Percentiles rank a stretch among this genome's conserved stretches.
Evolutionary conservation across 139 green algal genomes (phyloP).

Genomic region (Micractinium conductrix): DNA sequence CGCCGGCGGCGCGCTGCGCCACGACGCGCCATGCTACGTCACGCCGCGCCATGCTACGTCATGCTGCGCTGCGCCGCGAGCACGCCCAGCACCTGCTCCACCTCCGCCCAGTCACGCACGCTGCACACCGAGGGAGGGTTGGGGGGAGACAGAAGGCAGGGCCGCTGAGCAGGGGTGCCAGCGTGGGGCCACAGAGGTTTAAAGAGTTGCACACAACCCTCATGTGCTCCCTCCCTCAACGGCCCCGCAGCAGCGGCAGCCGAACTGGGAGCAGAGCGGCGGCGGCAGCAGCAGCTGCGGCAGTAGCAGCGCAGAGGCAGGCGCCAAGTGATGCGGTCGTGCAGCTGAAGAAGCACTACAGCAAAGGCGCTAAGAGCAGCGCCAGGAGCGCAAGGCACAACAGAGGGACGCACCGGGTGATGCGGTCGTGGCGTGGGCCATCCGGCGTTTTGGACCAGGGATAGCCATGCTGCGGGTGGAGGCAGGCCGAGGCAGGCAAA

Average conservation of each 20-base stretch:
- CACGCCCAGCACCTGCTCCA: conserved; percentile 44
- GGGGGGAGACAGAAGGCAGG: background rate
- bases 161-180: background rate
- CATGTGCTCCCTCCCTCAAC: no score
- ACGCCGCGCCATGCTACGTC: background rate
- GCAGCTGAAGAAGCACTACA: no score
- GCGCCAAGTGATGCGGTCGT: no score
- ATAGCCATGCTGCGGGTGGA: conserved; percentile 79
- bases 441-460: conserved; percentile 87
- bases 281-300: no score
- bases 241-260: no score
- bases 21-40: background rate
- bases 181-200: no score
- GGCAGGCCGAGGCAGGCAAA: no score
- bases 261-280: no score
- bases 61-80: conserved; percentile 18
- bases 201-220: no score
- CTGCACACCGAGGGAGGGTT: background rate
- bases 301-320: no score
- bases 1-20: background rate
- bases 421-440: conserved; percentile 37
- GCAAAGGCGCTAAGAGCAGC: no score
- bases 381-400: no score
- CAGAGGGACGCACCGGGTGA: conserved; percentile 45
- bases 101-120: conserved; percentile 47